Percentiles rank a stretch among this genome's conserved stretches.
phyloP scores from a whole-genome alignment of 257 asterid genomes.

The Solanum verrucosum region DNA sequence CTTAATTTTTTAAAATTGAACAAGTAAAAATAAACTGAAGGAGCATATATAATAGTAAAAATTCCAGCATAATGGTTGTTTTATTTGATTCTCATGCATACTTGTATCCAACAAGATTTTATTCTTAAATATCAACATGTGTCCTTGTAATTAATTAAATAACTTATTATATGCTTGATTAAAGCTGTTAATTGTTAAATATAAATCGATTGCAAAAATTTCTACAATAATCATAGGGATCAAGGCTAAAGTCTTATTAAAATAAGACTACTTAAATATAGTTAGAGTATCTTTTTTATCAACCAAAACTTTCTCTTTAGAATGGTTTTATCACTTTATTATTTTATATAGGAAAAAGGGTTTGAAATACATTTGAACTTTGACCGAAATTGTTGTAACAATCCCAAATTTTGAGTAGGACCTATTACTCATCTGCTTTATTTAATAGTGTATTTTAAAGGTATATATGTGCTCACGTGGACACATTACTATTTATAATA shows the following conservation, averaged over 20 bases:
- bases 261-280: background rate
- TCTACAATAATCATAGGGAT: background rate
- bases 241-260: background rate
- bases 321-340: background rate
- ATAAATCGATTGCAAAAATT: background rate
- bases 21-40: background rate
- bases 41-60: background rate
- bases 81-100: background rate
- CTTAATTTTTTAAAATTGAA: too few relatives aligned
- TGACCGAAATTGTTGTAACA: too few relatives aligned
- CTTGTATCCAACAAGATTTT: background rate
- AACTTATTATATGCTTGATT: background rate
- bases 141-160: background rate
- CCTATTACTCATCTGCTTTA: too few relatives aligned
- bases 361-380: too few relatives aligned
- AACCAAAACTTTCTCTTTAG: background rate
- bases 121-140: background rate
- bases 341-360: too few relatives aligned
- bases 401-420: too few relatives aligned
- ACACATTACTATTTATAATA: too few relatives aligned
- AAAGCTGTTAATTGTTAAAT: background rate
- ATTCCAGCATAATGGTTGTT: background rate
- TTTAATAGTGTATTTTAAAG: too few relatives aligned
- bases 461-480: too few relatives aligned
- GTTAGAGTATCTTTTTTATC: background rate